Conservation (phyloP, 2,329 filamentous ascomycete genomes). For the Aspergillus caelatus region DNA sequence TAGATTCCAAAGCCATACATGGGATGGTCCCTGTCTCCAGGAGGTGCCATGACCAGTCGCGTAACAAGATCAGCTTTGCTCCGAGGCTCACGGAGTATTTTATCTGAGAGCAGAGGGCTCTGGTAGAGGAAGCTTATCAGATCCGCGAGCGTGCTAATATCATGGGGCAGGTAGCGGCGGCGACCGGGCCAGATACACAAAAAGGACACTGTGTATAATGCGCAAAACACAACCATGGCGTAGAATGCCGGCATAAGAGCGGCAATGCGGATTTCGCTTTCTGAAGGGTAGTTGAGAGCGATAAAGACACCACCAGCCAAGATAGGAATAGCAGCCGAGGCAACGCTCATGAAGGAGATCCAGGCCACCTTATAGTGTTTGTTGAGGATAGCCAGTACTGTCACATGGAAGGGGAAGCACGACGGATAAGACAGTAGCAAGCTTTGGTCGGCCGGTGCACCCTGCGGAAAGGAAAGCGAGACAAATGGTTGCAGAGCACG, state of each 20-base stretch:
- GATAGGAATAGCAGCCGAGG: constrained; percentile 58
- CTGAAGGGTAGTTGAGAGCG: constrained; percentile 57
- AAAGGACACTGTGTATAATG: constrained; percentile 69
- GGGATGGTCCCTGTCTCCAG: constrained; percentile 40
- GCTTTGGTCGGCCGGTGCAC: constrained; percentile 57
- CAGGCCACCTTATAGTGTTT: constrained; percentile 61
- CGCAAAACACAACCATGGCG: constrained; percentile 70
- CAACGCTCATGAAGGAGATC: constrained; percentile 57
- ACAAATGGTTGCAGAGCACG: constrained; percentile 63
- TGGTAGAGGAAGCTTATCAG: constrained; percentile 76
- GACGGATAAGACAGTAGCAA: constrained; percentile 61
- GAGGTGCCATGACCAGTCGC: constrained; percentile 61
- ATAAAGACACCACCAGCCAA: constrained; percentile 65
- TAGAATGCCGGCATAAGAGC: constrained; percentile 74
- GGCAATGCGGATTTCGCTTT: constrained; percentile 60
- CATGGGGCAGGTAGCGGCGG: constrained; percentile 69
- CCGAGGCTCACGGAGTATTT: constrained; percentile 69
- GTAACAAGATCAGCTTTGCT: constrained; percentile 70
- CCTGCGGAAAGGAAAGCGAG: constrained; percentile 54
- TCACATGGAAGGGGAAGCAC: constrained; percentile 56
- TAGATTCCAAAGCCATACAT: constrained; percentile 62
- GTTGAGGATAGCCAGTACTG: constrained; percentile 56
- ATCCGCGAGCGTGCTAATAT: constrained; percentile 72
- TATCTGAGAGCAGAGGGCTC: constrained; percentile 71
- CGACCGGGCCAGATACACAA: constrained; percentile 64